A percentile compares a stretch with the other conserved stretches of the same genome.
These are phyloP conservation scores for Epichloe gansuensis DNA, from an alignment of 2,329 filamentous ascomycete genomes.

Conservation along the genomic window DNA sequence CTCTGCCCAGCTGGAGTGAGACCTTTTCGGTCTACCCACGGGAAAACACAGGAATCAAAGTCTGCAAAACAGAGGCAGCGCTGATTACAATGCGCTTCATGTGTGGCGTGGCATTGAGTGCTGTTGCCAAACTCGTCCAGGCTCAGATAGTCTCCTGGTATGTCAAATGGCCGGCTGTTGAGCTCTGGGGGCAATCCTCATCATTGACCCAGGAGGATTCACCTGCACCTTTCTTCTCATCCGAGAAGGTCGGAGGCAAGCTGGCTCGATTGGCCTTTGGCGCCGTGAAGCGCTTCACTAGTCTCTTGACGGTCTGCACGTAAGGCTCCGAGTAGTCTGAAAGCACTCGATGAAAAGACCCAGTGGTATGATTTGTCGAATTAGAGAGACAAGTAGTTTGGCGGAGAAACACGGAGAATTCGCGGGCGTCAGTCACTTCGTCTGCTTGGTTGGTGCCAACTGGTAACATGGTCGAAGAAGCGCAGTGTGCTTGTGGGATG, in stretches of 20 bases:
- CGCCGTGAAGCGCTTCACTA: conserved; percentile 28
- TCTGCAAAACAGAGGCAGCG: conserved; percentile 19
- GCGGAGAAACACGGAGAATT: conserved; percentile 19
- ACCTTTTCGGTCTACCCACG: conserved; percentile 20
- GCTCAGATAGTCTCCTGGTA: conserved; percentile 40
- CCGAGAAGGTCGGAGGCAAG: conserved; percentile 13
- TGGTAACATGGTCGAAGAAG: neutral
- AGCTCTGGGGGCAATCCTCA: conserved; percentile 13
- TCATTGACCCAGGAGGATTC: conserved; percentile 19
- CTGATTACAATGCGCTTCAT: conserved; percentile 13
- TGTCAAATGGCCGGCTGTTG: conserved; percentile 15
- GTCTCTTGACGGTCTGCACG: conserved; percentile 23
- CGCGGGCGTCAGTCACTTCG: neutral
- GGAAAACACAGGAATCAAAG: conserved; percentile 12
- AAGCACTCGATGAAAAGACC: conserved; percentile 22
- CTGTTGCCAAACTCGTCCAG: conserved; percentile 13
- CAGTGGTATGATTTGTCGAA: conserved; percentile 27
- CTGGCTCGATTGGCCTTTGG: conserved; percentile 13
- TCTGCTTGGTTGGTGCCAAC: neutral
- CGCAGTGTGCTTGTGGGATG: neutral
- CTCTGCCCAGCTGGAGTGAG: conserved; percentile 10
- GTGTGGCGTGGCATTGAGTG: conserved; percentile 10
- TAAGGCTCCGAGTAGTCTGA: conserved; percentile 21
- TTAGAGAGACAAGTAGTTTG: conserved; percentile 24
- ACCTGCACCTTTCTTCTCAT: neutral